These are phyloP conservation scores for Cryphonectria nitschkei DNA, from an alignment of 2,329 filamentous ascomycete species.

Conservation along the genomic window DNA sequence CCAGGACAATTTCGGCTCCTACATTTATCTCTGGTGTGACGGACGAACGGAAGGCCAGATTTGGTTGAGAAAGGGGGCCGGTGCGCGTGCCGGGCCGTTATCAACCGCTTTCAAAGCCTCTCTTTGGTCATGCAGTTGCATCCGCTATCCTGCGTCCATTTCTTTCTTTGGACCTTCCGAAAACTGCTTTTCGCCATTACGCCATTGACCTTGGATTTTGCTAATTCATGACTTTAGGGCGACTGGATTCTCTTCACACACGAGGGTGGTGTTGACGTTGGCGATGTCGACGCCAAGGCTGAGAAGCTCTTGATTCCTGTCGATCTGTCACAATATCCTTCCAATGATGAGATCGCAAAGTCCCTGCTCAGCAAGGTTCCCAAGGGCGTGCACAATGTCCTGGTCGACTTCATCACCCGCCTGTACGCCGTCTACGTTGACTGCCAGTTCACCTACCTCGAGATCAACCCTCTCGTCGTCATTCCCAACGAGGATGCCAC, in stretches of 20 bases:
- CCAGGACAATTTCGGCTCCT: conserved; percentile 18
- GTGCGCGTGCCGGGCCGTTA: conserved; percentile 27
- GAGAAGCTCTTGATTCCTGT: conserved; percentile 98
- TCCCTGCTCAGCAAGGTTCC: conserved; percentile 91
- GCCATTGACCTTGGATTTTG: conserved; percentile 19
- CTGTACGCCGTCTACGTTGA: conserved; percentile 99
- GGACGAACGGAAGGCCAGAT: conserved; percentile 29
- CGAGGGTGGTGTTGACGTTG: conserved; percentile 99
- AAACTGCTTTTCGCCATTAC: conserved; percentile 31
- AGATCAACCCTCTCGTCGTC: conserved; percentile 99
- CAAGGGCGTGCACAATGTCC: conserved; percentile 93
- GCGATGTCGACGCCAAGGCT: conserved; percentile 97
- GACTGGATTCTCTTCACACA: conserved; percentile 99
- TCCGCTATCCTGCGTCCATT: conserved; percentile 26
- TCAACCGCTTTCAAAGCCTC: conserved; percentile 23
- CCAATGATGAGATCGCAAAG: conserved; percentile 88
- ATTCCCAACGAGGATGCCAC: conserved; percentile 92
- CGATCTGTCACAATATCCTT: conserved; percentile 91
- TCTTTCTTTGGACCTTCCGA: conserved; percentile 30
- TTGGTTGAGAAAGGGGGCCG: conserved; percentile 18
- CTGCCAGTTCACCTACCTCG: conserved; percentile 99
- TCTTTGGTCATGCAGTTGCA: conserved; percentile 23
- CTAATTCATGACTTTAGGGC: conserved; percentile 61
- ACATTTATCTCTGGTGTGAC: conserved; percentile 19
- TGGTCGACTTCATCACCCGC: conserved; percentile 98